Percentiles rank a stretch among this genome's conserved stretches.
phyloP scores from a whole-genome alignment of 225 moss, liverwort and hornwort genomes.

The Polytrichum formosum region DNA sequence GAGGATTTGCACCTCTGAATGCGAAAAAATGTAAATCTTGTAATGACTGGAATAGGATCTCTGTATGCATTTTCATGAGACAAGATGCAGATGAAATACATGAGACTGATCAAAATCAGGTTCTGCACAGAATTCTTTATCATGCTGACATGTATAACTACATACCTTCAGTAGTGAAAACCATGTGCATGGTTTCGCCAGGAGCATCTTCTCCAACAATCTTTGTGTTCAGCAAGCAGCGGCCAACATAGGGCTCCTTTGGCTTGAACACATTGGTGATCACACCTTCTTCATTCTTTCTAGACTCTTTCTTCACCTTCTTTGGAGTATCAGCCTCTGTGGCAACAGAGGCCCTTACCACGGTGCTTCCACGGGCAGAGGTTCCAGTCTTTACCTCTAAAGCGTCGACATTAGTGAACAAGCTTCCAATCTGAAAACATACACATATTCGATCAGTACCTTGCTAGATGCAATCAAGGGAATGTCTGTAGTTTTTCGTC shows the following conservation, averaged over 20 bases:
- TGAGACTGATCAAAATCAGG: no score
- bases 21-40: no score
- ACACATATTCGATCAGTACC: background rate
- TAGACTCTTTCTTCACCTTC: slow-evolving; percentile 51
- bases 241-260: slow-evolving; percentile 53
- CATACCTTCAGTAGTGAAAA: slow-evolving; percentile 57
- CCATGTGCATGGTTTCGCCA: slow-evolving; percentile 72
- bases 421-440: slow-evolving; percentile 8
- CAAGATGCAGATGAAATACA: no score
- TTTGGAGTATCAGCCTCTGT: slow-evolving; percentile 22
- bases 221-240: slow-evolving; percentile 50
- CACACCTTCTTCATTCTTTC: slow-evolving; percentile 57
- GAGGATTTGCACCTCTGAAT: no score
- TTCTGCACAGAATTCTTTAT: no score
- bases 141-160: background rate
- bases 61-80: no score
- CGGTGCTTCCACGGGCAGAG: slow-evolving; percentile 12
- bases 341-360: slow-evolving; percentile 31
- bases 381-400: slow-evolving; percentile 25
- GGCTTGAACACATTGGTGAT: slow-evolving; percentile 52
- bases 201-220: slow-evolving; percentile 72
- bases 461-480: background rate
- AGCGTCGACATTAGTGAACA: slow-evolving; percentile 29
- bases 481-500: background rate
- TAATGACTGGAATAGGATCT: no score